Evolutionary conservation across 192 early-diverging fungal genomes (phyloP), one percentile per base, ranked within the genome.

Genomic region (Spinellus fusiger): DNA sequence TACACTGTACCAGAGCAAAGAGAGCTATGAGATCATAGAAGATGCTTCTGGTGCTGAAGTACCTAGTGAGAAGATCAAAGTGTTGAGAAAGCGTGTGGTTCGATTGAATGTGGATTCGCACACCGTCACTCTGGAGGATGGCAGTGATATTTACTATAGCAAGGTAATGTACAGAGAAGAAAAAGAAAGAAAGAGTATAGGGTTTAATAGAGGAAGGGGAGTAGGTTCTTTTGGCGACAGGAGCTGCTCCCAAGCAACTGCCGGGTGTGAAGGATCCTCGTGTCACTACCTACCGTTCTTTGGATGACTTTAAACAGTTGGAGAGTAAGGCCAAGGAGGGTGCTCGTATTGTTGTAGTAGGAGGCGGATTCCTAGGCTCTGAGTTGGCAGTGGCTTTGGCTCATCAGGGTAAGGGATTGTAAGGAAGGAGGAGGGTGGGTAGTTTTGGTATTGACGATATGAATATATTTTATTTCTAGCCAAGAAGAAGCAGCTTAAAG

Each of bases 291-390:
- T 87, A 79, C 77, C 75, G 85, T 49, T 80, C 75, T 18, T 66
- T 80, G 20, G 69, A 76, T 44, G 85, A 87, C 53, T 81, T 78
- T 56, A 64, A 75, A 50, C 55, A 74, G 53, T 56, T 87, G 25
- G 72, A 79, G 35, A 60, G 59, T 18, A 47, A 73, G 2, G 70
- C 72, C 28, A 68, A 80, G 32, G 61, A 69, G 34, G 61, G 62
- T 48, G 71, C 70, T n/a, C 72, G 66, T 49, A 73, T 87, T 61
- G 82, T 75, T 20, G 63, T 87, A 44, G 59, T 87, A 18, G 85
- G 85, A 48, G 82, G 82, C 28, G 85, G 85, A 10, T 83, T 87
- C 69, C 70, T 87, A 48, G 85, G 85, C n/a, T 76, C 73, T 48
- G 85, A 87, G 55, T 61, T 87, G 16, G 74, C 85, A 26, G 71